These are phyloP conservation scores for Nicotiana rustica DNA, from an alignment of 305 asterid species.

Conservation along the genomic window DNA sequence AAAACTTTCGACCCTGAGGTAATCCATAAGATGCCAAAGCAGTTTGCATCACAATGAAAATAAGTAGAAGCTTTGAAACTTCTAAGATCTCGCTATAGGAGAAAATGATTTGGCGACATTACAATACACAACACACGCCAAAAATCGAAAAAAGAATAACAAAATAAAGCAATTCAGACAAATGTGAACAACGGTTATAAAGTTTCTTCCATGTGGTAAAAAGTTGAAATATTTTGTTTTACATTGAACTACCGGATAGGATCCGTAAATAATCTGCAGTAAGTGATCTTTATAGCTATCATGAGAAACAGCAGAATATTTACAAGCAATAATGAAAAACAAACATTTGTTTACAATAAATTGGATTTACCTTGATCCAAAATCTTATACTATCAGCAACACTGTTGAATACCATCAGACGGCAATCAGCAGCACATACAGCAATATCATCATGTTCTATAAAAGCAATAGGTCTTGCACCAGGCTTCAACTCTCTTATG, in stretches of 20 bases:
- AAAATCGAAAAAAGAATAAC: not conserved
- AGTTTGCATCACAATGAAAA: slow-evolving; percentile 4
- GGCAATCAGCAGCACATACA: slow-evolving; percentile 95
- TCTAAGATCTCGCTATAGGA: not conserved
- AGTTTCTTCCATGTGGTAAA: not conserved
- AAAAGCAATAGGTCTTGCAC: slow-evolving; percentile 73
- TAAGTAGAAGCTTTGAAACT: slow-evolving; percentile 6
- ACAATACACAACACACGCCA: not conserved
- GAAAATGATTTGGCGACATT: not conserved
- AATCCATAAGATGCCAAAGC: slow-evolving; percentile 36
- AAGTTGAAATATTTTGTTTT: not conserved
- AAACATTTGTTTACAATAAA: slow-evolving; percentile 34
- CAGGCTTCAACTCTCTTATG: slow-evolving; percentile 86
- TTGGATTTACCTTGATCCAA: slow-evolving; percentile 85
- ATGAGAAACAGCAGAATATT: slow-evolving; percentile 16
- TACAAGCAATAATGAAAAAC: slow-evolving; percentile 16
- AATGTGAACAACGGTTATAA: not conserved
- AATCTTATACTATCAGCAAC: slow-evolving; percentile 75
- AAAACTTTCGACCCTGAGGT: slow-evolving; percentile 86
- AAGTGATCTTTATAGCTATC: not conserved
- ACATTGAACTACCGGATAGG: not conserved
- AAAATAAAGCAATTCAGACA: slow-evolving; percentile 25
- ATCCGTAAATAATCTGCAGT: not conserved
- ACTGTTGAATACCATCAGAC: slow-evolving; percentile 82
- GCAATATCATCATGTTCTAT: slow-evolving; percentile 75